Percentiles rank a stretch among this genome's conserved stretches.
Conservation (phyloP, 495 filamentous ascomycete species). For the Penicillium cataractarum region DNA sequence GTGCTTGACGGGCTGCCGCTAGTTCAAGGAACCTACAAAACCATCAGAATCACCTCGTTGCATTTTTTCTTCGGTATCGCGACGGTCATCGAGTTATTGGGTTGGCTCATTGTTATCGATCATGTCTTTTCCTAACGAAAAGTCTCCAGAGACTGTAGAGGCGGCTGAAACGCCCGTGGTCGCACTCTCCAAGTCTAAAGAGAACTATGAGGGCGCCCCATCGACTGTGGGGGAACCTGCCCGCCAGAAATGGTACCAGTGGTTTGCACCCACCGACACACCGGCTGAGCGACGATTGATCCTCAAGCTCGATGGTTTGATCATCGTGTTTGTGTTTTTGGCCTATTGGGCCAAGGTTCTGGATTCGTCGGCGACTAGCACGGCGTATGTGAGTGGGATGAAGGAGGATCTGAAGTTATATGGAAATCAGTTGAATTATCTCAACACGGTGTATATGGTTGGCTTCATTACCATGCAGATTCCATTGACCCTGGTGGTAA, state of each 20-base stretch:
- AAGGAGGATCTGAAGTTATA: constrained; percentile 37
- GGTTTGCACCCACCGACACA: constrained; percentile 41
- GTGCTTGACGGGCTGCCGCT: not conserved
- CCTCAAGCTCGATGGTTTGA: constrained; percentile 44
- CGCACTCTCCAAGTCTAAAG: not conserved
- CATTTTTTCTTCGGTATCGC: not conserved
- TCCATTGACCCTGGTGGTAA: constrained; percentile 28
- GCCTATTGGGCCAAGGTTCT: constrained; percentile 49
- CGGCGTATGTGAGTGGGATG: constrained; percentile 35
- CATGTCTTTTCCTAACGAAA: not conserved
- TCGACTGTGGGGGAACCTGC: not conserved
- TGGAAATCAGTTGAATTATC: constrained; percentile 51
- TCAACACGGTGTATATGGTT: constrained; percentile 48
- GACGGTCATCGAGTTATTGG: not conserved
- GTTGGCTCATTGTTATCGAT: not conserved
- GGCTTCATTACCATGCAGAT: constrained; percentile 34
- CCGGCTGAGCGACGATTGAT: constrained; percentile 46
- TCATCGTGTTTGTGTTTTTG: constrained; percentile 38
- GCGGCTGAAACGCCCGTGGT: not conserved
- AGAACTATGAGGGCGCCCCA: not conserved
- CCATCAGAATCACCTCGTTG: not conserved
- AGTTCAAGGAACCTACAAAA: not conserved
- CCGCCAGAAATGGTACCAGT: constrained; percentile 46
- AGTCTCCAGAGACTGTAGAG: not conserved
- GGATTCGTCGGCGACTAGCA: constrained; percentile 36